Evolutionary conservation across 805 yeast genomes (phyloP), one percentile per base, ranked within the genome.

Genomic region (Grigorovia yakushimaensis): DNA sequence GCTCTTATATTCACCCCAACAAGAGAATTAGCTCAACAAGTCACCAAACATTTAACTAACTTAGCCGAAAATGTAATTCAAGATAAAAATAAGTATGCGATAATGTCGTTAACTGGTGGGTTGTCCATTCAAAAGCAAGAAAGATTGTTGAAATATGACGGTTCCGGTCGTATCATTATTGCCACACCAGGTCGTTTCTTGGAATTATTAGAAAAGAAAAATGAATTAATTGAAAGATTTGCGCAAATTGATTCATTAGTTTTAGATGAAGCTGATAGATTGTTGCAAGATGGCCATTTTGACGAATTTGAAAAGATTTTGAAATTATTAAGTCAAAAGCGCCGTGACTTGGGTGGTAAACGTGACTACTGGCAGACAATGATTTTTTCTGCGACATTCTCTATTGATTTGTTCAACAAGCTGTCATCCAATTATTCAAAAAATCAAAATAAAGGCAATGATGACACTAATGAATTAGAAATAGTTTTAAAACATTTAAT

Each of bases 131-230:
- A 87, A 60, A 93, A 89, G 59, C 99, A 93, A 68, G 86, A 85
- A 58, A 76, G 98, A 61, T 65, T 85, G 49, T 69, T 93, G 45
- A 70, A 73, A 20, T 80, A 79, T 51, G 63, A 71, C 38, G 80
- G 82, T 6, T 93, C 96, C 1, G 87, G 80, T 11, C 65, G 71
- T 41, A 76, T 93, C 18, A 68, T 93, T 13, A 91, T 93, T 37
- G 96, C 96, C 1, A 93, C 98, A 0, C 98, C 98, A 0, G 98
- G 98, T 36, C 78, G 98, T 53, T 79, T 86, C 61, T 72, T 88
- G 44, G 98, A 93, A 61, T 64, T 84, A n/a, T 52, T 84, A 18
- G 87, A 86, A 63, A 82, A 80, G 52, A 74, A 77, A 49, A 75
- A 71, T 37, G 58, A 58, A 1, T 44, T 73, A 43, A 61, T 74